Evolutionary conservation across 768 basidiomycete genomes (phyloP).

Genomic region (Glaciozyma antarctica): DNA sequence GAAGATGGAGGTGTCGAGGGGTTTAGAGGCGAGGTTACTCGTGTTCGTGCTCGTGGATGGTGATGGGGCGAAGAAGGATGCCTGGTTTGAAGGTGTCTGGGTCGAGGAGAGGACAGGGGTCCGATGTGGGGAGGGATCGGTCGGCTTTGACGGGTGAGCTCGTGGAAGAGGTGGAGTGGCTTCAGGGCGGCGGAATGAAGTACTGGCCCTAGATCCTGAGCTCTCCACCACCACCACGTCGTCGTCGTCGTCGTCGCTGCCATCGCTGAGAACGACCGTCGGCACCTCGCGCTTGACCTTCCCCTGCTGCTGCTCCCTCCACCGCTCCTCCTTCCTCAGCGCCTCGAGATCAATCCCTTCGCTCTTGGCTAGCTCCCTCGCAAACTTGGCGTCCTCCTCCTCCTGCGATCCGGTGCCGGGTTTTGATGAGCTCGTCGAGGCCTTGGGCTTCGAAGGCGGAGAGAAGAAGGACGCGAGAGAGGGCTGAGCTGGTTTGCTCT

Average conservation of each 20-base stretch:
- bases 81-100: background rate
- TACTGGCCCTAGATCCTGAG: too few relatives aligned
- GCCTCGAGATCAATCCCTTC: background rate
- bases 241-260: too few relatives aligned
- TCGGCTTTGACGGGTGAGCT: background rate
- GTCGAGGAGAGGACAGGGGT: background rate
- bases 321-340: background rate
- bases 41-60: background rate
- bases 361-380: conserved; percentile 1
- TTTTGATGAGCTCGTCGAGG: background rate
- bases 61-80: background rate
- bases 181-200: too few relatives aligned
- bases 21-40: background rate
- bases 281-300: conserved; percentile 5
- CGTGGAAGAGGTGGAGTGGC: too few relatives aligned
- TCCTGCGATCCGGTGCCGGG: background rate
- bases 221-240: background rate
- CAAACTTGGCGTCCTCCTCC: background rate
- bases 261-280: too few relatives aligned
- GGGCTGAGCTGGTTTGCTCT: background rate
- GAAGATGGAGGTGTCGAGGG: conserved; percentile 33
- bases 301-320: background rate
- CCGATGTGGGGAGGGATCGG: background rate
- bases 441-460: background rate
- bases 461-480: background rate